Evolutionary conservation across 306 rosid species (phyloP), one percentile per base, ranked within the genome.

Genomic region (Gastrolobium bilobum): DNA sequence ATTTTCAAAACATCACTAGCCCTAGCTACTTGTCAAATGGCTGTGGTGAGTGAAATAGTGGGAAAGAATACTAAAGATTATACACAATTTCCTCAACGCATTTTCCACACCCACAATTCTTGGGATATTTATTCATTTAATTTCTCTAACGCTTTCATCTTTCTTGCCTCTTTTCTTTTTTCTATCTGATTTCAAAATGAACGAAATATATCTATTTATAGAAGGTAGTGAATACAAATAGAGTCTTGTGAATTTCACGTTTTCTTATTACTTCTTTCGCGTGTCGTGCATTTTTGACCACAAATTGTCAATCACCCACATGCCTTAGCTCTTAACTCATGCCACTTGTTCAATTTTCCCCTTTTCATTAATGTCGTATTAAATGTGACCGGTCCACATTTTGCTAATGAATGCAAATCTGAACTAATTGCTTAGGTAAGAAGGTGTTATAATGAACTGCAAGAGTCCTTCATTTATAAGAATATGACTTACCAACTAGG

Each of bases 391-490:
- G 4, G n/a, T 67, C 57, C 6, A 44, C 42, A 30, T 44, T 1
- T 29, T 29, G 70, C 8, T 42, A 0, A 9, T 13, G 3, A 11
- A 68, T 46, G 43, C 58, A 31, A 47, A 11, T 68, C 3, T 68
- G n/a, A 46, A 68, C 73, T 33, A 47, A 47, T 6, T 47, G 7
- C 7, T 43, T 29, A 43, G 1, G 39, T 58, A 30, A 62, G 48
- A 62, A 37, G 31, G 3, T 71, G 13, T 46, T 39, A 7, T 38
- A 38, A 38, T 39, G 44, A 40, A 54, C 26, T 40, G 8, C 20
- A 66, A 73, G 44, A 33, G 6, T 74, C 59, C 58, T 58, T 57
- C 68, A 74, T 44, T 59, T 7, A 74, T 74, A 74, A n/a, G 15
- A 59, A 59, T 14, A 26, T 34, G 43, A 47, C 69, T 74, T 60